Percentiles rank a stretch among this genome's conserved stretches.
Evolutionary conservation across 2,329 filamentous ascomycete genomes (phyloP).

Genomic region (Aureobasidium zeae): DNA sequence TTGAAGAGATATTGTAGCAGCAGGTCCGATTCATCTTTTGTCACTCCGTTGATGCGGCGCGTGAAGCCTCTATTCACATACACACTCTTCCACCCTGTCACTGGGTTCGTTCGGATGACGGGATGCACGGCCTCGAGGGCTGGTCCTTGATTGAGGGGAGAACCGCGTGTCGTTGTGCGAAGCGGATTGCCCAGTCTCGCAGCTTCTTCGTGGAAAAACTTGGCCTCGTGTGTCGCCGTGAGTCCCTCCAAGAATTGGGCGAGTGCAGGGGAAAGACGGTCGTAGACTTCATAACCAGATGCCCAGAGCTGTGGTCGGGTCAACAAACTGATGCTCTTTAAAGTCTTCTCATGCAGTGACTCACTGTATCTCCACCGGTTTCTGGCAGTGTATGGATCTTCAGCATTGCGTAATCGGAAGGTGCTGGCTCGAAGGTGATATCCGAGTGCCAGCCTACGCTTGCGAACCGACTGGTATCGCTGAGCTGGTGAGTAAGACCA

Average conservation of each 20-base stretch:
- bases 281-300: constrained; percentile 49
- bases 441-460: constrained; percentile 45
- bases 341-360: no score
- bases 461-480: constrained; percentile 42
- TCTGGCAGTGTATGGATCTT: constrained; percentile 41
- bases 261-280: constrained; percentile 46
- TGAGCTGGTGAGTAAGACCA: constrained; percentile 44
- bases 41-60: constrained; percentile 49
- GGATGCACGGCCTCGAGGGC: constrained; percentile 46
- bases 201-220: constrained; percentile 42
- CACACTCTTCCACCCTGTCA: constrained; percentile 53
- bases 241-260: constrained; percentile 48
- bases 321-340: no score
- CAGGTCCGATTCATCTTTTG: constrained; percentile 26
- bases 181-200: constrained; percentile 41
- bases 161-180: constrained; percentile 44
- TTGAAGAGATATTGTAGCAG: constrained; percentile 15
- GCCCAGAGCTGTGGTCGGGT: constrained; percentile 21
- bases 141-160: constrained; percentile 27
- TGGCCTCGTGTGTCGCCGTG: constrained; percentile 35
- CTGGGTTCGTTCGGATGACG: constrained; percentile 50
- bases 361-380: constrained; percentile 38
- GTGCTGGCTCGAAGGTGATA: constrained; percentile 46
- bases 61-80: constrained; percentile 53
- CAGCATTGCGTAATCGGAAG: constrained; percentile 46